Evolutionary conservation across 225 moss, liverwort and hornwort species (phyloP), one percentile per base, ranked within the genome.

Genomic region (Bryoerythrophyllum caledonicum): DNA sequence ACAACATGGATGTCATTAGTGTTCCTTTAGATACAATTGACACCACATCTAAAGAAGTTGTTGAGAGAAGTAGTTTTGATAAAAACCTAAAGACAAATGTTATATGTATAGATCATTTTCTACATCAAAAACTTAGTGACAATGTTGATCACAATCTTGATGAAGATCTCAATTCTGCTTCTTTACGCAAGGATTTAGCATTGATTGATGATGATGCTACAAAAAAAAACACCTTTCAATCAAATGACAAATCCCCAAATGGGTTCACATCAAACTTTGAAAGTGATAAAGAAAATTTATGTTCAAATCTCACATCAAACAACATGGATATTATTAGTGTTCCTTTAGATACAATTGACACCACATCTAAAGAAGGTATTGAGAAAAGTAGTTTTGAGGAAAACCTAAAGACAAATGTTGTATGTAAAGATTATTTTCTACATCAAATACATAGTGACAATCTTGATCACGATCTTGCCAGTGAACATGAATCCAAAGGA

Each of bases 141-240:
- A 6, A 13, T 40, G 0, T 24, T 0, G 7, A 23, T n/a, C 9
- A 38, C 25, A 4, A 30, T 30, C 15, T 57, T 43, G 7, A 19
- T 26, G 5, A 25, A 13, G 15, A 59, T 1, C 4, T 2, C 0
- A 30, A 24, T 5, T 58, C 1, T 56, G 28, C 0, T 19, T 0
- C 1, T 24, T 55, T 26, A 2, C 11, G 27, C 4, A 0, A 67
- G 28, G 23, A 35, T 14, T 53, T 53, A 2, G 5, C 0, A 64
- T 0, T 5, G 0, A 0, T 2, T 10, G 34, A 51, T 51, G 0
- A 17, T 17, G 8, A 6, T 14, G 10, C 3, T 10, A 2, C 23
- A 25, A 38, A 37, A 19, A 7, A 0, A 63, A 8, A 19, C 5
- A 20, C 4, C 0, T 25, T 7, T 62, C 1, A 20, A 1, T 24